Conservation (phyloP, 1,139 yeast genomes). For the Taphrina wiesneri region DNA sequence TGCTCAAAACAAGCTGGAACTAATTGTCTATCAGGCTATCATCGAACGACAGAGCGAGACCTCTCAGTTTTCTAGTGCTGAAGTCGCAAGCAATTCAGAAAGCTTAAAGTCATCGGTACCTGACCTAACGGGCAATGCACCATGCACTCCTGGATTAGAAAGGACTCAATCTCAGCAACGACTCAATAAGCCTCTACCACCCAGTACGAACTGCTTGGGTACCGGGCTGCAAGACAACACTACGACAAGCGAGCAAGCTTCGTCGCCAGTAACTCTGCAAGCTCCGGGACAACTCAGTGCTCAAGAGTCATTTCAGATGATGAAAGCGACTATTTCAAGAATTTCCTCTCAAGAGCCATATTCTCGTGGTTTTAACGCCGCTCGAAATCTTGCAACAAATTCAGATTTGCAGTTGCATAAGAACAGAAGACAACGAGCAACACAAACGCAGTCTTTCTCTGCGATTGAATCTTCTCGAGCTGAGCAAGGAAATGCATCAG, state of each 20-base stretch:
- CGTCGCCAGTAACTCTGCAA: too few relatives aligned
- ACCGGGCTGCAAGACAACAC: not conserved
- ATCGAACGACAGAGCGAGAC: not conserved
- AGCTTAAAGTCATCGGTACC: too few relatives aligned
- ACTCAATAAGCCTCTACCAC: not conserved
- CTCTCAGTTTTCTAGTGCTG: not conserved
- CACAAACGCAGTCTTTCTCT: not conserved
- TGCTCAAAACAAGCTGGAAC: not conserved
- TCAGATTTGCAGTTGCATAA: not conserved
- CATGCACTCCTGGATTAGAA: not conserved
- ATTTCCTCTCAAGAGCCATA: constrained; percentile 6
- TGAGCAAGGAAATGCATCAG: not conserved
- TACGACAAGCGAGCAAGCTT: too few relatives aligned
- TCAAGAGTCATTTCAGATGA: not conserved
- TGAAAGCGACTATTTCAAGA: not conserved
- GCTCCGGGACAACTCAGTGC: too few relatives aligned
- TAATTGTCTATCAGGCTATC: not conserved
- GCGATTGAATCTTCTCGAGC: not conserved
- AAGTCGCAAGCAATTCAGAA: not conserved
- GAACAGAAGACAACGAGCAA: not conserved
- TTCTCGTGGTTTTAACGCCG: constrained; percentile 1
- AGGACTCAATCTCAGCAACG: not conserved
- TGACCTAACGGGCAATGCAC: too few relatives aligned
- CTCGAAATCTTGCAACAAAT: not conserved
- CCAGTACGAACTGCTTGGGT: not conserved